Percentiles rank a stretch among this genome's conserved stretches.
phyloP scores from a whole-genome alignment of 2,329 filamentous ascomycete genomes.

The Alternaria sp. region DNA sequence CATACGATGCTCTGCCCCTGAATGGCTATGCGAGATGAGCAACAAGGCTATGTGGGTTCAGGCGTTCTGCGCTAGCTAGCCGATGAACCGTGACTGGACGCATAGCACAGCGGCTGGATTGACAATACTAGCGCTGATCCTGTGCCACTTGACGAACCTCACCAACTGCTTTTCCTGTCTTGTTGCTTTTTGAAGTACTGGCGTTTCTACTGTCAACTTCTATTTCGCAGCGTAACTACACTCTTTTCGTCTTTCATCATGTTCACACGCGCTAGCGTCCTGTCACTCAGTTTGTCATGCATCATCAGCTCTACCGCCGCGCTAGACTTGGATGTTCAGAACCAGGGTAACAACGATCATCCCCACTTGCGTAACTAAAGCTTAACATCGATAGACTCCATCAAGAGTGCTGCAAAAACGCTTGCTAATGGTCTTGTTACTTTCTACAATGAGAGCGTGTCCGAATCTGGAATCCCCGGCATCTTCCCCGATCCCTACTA shows the following conservation, averaged over 20 bases:
- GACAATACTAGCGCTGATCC: neutral
- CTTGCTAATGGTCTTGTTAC: constrained; percentile 30
- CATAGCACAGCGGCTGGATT: neutral
- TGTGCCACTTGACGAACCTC: neutral
- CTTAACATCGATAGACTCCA: constrained; percentile 27
- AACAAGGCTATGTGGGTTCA: neutral
- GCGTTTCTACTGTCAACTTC: neutral
- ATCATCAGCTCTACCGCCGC: constrained; percentile 12
- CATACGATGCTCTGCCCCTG: neutral
- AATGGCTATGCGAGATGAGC: neutral
- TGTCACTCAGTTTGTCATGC: constrained; percentile 27
- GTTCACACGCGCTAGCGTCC: constrained; percentile 17
- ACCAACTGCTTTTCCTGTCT: neutral
- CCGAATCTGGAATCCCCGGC: constrained; percentile 15
- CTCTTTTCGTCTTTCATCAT: constrained; percentile 17
- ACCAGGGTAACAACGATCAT: constrained; percentile 13
- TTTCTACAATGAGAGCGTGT: constrained; percentile 23
- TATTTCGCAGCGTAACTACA: neutral
- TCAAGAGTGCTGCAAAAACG: constrained; percentile 28
- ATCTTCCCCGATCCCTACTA: constrained; percentile 29
- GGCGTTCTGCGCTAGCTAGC: neutral
- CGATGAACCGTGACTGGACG: neutral
- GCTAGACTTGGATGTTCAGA: constrained; percentile 31
- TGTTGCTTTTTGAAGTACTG: neutral
- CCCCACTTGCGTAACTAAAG: neutral